Evolutionary conservation across 805 yeast genomes (phyloP).

Genomic region (Yarrowia sp.): DNA sequence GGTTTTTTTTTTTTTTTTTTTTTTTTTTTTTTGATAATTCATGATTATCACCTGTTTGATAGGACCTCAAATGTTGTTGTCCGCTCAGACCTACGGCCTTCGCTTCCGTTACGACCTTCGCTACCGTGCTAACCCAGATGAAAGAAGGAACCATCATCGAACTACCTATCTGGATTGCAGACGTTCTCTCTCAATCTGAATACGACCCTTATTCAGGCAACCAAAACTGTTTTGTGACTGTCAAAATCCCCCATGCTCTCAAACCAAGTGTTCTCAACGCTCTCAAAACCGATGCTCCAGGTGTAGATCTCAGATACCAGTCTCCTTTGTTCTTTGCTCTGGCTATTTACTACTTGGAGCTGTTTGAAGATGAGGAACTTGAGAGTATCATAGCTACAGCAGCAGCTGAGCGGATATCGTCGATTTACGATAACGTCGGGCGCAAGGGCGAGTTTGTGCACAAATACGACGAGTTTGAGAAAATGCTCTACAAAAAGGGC

Average conservation of each 20-base stretch:
- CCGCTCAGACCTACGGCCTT: not conserved
- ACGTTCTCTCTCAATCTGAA: conserved; percentile 7
- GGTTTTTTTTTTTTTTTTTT: too few species aligned
- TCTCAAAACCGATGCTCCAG: conserved; percentile 5
- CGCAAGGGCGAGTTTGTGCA: conserved; percentile 13
- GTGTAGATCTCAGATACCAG: conserved; percentile 6
- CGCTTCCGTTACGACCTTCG: not conserved
- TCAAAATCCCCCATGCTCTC: conserved; percentile 13
- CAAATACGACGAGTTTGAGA: conserved; percentile 24
- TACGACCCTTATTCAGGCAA: conserved; percentile 8
- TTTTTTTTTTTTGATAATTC: too few species aligned
- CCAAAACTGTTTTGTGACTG: conserved; percentile 6
- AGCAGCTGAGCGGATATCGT: not conserved
- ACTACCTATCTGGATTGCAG: conserved; percentile 16
- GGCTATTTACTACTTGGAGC: conserved; percentile 13
- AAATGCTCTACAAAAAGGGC: not conserved
- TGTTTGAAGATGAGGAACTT: conserved; percentile 16
- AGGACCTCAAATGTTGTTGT: not conserved
- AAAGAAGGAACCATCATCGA: conserved; percentile 10
- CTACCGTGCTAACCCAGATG: conserved; percentile 17
- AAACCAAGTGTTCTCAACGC: conserved; percentile 12
- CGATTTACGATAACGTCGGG: conserved; percentile 3
- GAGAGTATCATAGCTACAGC: not conserved
- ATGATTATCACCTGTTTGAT: not conserved
- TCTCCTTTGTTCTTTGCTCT: conserved; percentile 16